Evolutionary conservation across 106 monocot genomes (phyloP).

Genomic region (Allium fistulosum): DNA sequence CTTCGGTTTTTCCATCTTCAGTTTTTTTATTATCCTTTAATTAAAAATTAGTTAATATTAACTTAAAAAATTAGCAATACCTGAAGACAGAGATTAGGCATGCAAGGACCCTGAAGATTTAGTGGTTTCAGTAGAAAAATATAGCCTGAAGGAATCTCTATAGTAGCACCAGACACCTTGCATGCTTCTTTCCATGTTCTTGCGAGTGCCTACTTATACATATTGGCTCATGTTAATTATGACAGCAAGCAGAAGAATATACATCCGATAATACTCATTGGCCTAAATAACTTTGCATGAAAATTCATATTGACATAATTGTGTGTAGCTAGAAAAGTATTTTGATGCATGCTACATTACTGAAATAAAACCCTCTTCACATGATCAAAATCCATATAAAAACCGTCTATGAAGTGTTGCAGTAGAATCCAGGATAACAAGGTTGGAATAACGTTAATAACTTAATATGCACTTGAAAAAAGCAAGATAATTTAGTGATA

Average conservation of each 20-base stretch:
- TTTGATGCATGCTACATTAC: neutral
- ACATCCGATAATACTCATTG: too few relatives aligned
- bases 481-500: too few relatives aligned
- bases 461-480: neutral
- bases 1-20: neutral
- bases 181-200: conserved; percentile 49
- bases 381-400: too few relatives aligned
- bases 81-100: conserved; percentile 30
- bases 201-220: conserved; percentile 26
- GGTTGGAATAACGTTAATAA: neutral
- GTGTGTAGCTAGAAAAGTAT: too few relatives aligned
- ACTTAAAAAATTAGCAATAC: conserved; percentile 3
- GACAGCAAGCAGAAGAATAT: too few relatives aligned
- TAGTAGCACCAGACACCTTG: conserved; percentile 18
- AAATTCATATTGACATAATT: too few relatives aligned
- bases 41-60: neutral
- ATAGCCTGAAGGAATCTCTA: conserved; percentile 25
- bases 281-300: too few relatives aligned
- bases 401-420: neutral
- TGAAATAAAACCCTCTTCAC: neutral
- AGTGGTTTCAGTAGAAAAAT: conserved; percentile 38
- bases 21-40: neutral
- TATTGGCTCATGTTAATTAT: neutral
- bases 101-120: conserved; percentile 52
- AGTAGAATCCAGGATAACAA: too few relatives aligned